Conservation (phyloP, 768 basidiomycete species). For the Xerocomus brunneocitrinus region DNA sequence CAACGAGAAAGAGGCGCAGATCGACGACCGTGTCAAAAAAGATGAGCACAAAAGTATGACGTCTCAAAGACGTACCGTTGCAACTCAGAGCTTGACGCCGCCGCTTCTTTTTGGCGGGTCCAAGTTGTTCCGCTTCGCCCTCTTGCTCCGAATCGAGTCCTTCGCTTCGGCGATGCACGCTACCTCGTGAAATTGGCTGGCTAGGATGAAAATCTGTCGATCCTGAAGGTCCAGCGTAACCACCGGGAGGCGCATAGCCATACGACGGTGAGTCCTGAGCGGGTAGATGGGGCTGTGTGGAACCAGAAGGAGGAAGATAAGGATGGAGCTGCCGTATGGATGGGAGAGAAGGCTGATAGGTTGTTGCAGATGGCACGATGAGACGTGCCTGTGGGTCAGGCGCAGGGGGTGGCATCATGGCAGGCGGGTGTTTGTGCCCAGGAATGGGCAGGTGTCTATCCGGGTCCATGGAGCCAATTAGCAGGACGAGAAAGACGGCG, state of each 20-base stretch:
- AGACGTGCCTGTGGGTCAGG: constrained; percentile 26
- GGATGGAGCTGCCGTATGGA: constrained; percentile 68
- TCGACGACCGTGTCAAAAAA: constrained; percentile 10
- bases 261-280: constrained; percentile 25
- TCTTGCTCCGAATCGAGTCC: constrained; percentile 55
- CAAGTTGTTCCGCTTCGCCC: constrained; percentile 44
- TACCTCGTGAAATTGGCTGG: constrained; percentile 15
- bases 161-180: constrained; percentile 32
- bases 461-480: constrained; percentile 33
- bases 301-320: constrained; percentile 52
- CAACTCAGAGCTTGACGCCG: constrained; percentile 80
- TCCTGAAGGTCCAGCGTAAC: constrained; percentile 22
- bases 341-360: constrained; percentile 42
- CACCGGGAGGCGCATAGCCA: constrained; percentile 21
- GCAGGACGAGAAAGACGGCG: constrained; percentile 11
- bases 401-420: constrained; percentile 25
- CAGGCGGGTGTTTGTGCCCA: constrained; percentile 29
- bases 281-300: constrained; percentile 25
- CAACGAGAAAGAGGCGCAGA: constrained; percentile 3
- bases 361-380: constrained; percentile 18
- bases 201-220: constrained; percentile 25
- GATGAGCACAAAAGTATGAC: constrained; percentile 19
- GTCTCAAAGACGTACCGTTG: constrained; percentile 52
- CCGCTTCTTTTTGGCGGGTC: constrained; percentile 78
- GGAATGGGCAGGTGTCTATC: constrained; percentile 34